Base-by-base conservation (phyloP, 805 yeast species). In the Scheffersomyces spartinae region DNA sequence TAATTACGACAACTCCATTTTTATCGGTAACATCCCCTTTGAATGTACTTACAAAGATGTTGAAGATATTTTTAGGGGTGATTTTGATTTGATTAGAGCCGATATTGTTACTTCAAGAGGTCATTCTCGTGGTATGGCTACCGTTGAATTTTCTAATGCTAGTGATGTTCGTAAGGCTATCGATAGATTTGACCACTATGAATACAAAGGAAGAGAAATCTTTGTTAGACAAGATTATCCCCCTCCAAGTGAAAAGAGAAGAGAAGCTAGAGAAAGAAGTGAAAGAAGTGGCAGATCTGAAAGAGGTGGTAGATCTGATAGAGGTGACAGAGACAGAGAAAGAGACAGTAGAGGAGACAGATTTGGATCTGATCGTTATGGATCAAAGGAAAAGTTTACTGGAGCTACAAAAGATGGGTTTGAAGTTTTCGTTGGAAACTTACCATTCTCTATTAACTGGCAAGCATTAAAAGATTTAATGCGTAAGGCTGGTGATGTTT, bases 141-240 rank as follows among this genome's bases (percentile, higher is more conserved):
- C 94, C 13, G 95, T 85, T 21, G 95, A 85, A 50, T 86, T 77
- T 42, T 59, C 72, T 8, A 59, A 60, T 30, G 62, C 63, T 32
- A 74, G 67, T 10, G 78, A 73, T 29, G 95, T 83, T 5, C 64
- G 61, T 24, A 63, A 57, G 13, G 95, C 95, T 8, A 82, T 85
- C 40, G 54, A 61, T 27, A 62, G 70, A 39, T 77, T 64, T 41
- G 79, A 81, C 52, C 75, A 81, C 43, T 61, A 74, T 16, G 61
- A 58, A 18, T 68, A 74, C 35, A 53, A 61, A 43, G 93, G 84
- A 9, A 74, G 96, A 50, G 76, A 72, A 40, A 78, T 85, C 22
- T 84, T 79, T 50, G 94, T 86, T 7, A 75, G 96, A 56, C 93
- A 78, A 47, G 94, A 85, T 53, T 77, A 82, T 47, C 91, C 91